Evolutionary conservation across 2,329 filamentous ascomycete genomes (phyloP), one percentile per base, ranked within the genome.

Genomic region (Immersiporthe knoxdaviesiana): DNA sequence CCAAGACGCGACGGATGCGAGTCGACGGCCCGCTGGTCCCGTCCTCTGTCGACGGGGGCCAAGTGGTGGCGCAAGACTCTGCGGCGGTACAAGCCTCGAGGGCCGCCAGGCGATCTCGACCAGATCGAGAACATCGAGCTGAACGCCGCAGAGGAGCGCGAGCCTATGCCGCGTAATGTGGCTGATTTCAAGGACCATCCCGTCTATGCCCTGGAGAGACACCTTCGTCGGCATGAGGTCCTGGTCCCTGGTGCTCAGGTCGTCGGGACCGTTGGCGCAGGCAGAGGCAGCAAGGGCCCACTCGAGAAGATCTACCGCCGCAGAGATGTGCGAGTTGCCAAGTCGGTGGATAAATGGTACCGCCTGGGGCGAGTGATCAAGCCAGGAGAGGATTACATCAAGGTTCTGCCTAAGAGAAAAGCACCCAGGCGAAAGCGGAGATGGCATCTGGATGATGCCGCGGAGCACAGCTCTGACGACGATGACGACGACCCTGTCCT

Each of bases 281-380:
- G 92, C 1, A 82, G 85, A 4, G 91, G 92, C 1, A 82, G 85
- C 78, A 84, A 87, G 77, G 80, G 87, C 72, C 75, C 82, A 0
- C 81, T 95, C 71, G 94, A 97, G 77, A 87, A 88, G 65, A 90
- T 99, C 0, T 99, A 93, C 77, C 89, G 94, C 32, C 87, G 96
- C 3, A 85, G 85, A 62, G 93, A 98, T 76, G 93, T 99, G 0
- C 89, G 92, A 65, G 76, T 89, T 6, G 93, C 93, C 1, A 88
- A 90, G 71, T 97, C 90, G 71, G 90, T 89, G 3, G 93, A 97
- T 73, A 93, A 92, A 72, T 99, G 96, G 97, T 97, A 96, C 78
- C 89, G 94, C 2, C 81, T 95, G 70, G 96, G 96, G 0, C 86
- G 93, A 35, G 90, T 94, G 72, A 88, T 99, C 10, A 92, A 89